These are phyloP conservation scores for Schizochytrium sp. DNA, from an alignment of 108 stramenopile genomes.

Conservation along the genomic window DNA sequence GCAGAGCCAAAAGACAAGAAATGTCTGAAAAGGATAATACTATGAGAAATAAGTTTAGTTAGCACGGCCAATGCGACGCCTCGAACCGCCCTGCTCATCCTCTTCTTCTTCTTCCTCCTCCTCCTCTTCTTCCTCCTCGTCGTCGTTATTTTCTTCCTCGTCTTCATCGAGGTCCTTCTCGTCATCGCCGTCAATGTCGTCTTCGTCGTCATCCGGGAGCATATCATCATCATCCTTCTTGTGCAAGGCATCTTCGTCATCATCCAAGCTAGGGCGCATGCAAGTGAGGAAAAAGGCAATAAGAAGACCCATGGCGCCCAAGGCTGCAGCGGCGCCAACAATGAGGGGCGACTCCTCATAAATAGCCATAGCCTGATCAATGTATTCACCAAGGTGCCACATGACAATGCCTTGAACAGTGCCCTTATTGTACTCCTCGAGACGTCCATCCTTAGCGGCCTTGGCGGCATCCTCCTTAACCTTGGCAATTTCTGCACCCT, in stretches of 20 bases:
- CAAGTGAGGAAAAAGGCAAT: conserved; percentile 1
- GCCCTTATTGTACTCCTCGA: not conserved
- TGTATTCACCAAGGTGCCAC: not conserved
- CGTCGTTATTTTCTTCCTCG: conserved; percentile 28
- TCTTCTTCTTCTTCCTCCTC: conserved; percentile 64
- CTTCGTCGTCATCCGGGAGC: conserved; percentile 5
- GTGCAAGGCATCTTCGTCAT: conserved; percentile 39
- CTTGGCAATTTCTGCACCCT: not conserved
- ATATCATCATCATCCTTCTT: conserved; percentile 58
- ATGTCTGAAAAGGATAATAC: not conserved
- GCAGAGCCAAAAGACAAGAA: not conserved
- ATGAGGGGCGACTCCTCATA: conserved; percentile 9
- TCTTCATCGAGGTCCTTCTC: not conserved
- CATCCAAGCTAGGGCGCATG: not conserved
- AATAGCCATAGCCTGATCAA: conserved; percentile 30
- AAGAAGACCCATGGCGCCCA: not conserved
- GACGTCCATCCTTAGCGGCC: not conserved
- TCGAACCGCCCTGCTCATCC: conserved; percentile 53
- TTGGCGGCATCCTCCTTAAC: conserved; percentile 30
- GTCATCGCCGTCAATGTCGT: not conserved
- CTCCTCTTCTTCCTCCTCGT: conserved; percentile 62
- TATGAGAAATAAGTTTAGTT: not conserved
- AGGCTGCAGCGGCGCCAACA: not conserved
- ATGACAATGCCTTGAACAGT: not conserved
- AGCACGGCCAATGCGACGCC: not conserved